These are phyloP conservation scores for Xenoacremonium recifei DNA, from an alignment of 2,329 filamentous ascomycete genomes.

Conservation along the genomic window DNA sequence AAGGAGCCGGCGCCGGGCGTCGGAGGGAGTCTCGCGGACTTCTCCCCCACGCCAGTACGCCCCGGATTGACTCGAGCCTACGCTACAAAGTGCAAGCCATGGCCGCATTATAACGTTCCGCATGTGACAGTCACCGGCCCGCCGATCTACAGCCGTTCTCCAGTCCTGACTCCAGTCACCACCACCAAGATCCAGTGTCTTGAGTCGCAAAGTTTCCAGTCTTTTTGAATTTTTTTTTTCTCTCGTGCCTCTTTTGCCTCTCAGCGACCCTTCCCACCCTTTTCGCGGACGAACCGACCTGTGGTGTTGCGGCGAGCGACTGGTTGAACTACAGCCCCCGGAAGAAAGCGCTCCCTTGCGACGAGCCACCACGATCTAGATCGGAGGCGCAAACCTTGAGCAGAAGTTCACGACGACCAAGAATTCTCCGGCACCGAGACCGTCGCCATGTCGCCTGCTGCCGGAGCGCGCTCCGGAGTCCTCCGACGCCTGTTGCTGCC, in stretches of 20 bases:
- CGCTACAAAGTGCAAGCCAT: too few relatives aligned
- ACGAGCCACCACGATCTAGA: neutral
- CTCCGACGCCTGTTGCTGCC: slow-evolving; percentile 45
- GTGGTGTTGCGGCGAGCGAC: too few relatives aligned
- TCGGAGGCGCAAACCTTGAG: neutral
- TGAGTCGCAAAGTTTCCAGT: too few relatives aligned
- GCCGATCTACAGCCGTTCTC: neutral
- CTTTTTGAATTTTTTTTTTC: too few relatives aligned
- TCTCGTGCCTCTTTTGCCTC: too few relatives aligned
- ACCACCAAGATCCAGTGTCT: too few relatives aligned
- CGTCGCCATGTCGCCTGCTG: slow-evolving; percentile 16
- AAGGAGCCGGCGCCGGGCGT: too few relatives aligned
- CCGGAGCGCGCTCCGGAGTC: slow-evolving; percentile 18
- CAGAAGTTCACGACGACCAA: neutral
- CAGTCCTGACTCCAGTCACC: too few relatives aligned
- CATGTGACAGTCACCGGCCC: neutral
- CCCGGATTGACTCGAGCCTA: too few relatives aligned
- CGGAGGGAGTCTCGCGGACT: too few relatives aligned
- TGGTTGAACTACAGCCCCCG: neutral
- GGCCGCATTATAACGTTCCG: neutral
- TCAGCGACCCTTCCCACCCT: too few relatives aligned
- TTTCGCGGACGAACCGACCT: too few relatives aligned
- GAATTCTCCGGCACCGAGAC: neutral
- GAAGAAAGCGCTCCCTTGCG: neutral
- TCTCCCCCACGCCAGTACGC: neutral